Conservation (phyloP, 2,329 filamentous ascomycete species). For the Talaromyces pinophilus region DNA sequence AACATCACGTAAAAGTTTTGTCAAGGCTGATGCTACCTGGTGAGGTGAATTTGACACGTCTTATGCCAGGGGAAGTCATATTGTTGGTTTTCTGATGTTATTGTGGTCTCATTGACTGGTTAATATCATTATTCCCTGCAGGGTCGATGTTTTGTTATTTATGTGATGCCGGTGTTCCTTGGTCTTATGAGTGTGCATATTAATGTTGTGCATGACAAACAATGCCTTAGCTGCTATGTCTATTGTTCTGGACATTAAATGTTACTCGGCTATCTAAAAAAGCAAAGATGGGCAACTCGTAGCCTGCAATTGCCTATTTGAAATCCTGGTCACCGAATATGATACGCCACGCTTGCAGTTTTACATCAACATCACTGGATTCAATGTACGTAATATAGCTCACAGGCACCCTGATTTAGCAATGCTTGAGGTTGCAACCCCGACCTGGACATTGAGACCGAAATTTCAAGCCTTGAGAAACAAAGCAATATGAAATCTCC, state of each 20-base stretch:
- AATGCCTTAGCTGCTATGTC: neutral
- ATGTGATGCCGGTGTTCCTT: neutral
- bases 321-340: neutral
- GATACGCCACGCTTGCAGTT: neutral
- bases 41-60: neutral
- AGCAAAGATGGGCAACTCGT: neutral
- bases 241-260: neutral
- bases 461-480: neutral
- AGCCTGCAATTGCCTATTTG: neutral
- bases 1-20: neutral
- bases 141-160: neutral
- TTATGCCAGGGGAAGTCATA: neutral
- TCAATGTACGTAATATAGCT: neutral
- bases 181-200: neutral
- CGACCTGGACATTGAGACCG: neutral
- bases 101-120: neutral
- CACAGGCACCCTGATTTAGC: neutral
- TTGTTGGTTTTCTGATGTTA: neutral
- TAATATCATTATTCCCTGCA: neutral
- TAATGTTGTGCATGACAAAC: neutral
- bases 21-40: neutral
- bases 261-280: neutral
- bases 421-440: neutral
- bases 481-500: neutral
- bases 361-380: neutral